phyloP scores from a whole-genome alignment of 2,329 filamentous ascomycete genomes.

The Endothia cerciana region DNA sequence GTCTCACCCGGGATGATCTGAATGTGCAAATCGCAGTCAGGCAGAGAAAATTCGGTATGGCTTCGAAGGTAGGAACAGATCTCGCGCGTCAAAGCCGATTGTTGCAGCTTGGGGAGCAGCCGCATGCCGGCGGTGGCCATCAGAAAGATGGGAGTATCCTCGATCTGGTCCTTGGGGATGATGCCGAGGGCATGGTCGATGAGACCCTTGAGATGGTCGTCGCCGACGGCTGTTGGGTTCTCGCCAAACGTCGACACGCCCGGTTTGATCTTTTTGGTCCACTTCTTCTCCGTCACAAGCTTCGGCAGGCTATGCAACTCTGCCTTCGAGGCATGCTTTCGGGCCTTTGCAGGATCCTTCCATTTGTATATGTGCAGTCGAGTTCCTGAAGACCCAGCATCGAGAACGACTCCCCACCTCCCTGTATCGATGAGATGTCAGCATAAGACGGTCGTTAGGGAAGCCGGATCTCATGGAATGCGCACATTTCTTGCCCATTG shows the following conservation, averaged over 20 bases:
- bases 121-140: constrained; percentile 97
- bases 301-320: constrained; percentile 74
- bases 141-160: constrained; percentile 88
- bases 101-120: constrained; percentile 74
- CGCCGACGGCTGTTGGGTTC: constrained; percentile 74
- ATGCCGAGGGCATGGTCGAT: constrained; percentile 80
- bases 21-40: constrained; percentile 87
- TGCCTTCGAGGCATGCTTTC: constrained; percentile 60
- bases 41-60: constrained; percentile 79
- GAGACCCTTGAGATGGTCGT: constrained; percentile 78
- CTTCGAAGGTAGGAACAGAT: constrained; percentile 82
- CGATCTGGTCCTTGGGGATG: constrained; percentile 75
- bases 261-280: constrained; percentile 92
- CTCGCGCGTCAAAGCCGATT: constrained; percentile 71
- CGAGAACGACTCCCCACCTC: constrained; percentile 91
- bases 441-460: not conserved
- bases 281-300: constrained; percentile 81
- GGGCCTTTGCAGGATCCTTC: constrained; percentile 74
- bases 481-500: constrained; percentile 31
- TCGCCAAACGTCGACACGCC: constrained; percentile 90
- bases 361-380: constrained; percentile 93
- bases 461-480: not conserved
- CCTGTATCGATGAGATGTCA: constrained; percentile 42
- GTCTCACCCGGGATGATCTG: constrained; percentile 96
- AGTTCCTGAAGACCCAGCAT: constrained; percentile 97